A percentile compares a stretch with the other conserved stretches of the same genome.
Evolutionary conservation across 73 alveolate genomes (phyloP).

Genomic region (Urostyla sp.): DNA sequence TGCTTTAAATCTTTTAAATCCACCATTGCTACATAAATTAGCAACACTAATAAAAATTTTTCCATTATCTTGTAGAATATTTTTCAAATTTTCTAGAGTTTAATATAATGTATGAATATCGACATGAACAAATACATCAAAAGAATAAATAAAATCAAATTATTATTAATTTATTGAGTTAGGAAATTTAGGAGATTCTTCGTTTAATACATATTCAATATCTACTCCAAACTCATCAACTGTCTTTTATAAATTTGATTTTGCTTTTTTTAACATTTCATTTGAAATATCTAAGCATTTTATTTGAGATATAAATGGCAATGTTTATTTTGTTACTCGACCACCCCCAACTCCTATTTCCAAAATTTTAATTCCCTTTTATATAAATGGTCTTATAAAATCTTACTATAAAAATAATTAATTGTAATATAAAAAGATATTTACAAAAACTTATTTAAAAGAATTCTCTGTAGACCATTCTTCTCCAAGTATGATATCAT

Average conservation of each 20-base stretch:
- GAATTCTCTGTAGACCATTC: slow-evolving; percentile 75
- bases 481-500: slow-evolving; percentile 64
- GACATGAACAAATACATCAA: slow-evolving; percentile 81
- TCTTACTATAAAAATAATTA: slow-evolving; percentile 5
- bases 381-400: slow-evolving; percentile 17
- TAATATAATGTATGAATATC: slow-evolving; percentile 74
- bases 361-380: slow-evolving; percentile 23
- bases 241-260: not conserved
- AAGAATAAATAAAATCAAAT: slow-evolving; percentile 71
- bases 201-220: too few species aligned
- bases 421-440: not conserved
- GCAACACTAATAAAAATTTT: slow-evolving; percentile 43
- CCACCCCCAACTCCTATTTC: slow-evolving; percentile 87
- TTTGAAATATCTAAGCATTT: slow-evolving; percentile 72
- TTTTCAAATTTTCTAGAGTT: slow-evolving; percentile 20
- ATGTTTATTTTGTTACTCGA: slow-evolving; percentile 67
- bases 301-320: slow-evolving; percentile 37
- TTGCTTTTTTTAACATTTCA: slow-evolving; percentile 72
- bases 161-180: not conserved
- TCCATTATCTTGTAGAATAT: not conserved
- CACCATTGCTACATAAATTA: slow-evolving; percentile 39
- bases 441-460: slow-evolving; percentile 43
- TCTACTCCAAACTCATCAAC: too few species aligned
- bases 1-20: slow-evolving; percentile 56
- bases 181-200: slow-evolving; percentile 50